phyloP scores from a whole-genome alignment of 805 yeast species.

The Candida boleticola region DNA sequence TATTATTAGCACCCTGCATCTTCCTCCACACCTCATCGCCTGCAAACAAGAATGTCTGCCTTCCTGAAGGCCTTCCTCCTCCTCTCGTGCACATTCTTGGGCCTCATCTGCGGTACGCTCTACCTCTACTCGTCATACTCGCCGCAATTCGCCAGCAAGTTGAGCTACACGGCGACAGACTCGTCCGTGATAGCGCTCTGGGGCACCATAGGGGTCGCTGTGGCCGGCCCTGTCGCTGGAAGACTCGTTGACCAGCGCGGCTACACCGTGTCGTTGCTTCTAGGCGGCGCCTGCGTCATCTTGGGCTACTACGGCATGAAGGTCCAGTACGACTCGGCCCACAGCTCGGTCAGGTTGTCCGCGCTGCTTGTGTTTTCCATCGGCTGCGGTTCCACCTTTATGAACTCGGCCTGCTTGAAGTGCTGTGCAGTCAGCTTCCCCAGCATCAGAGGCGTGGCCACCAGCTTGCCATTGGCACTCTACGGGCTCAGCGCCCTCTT shows the following conservation, averaged over 20 bases:
- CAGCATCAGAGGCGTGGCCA: conserved; percentile 65
- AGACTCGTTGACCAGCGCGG: conserved; percentile 61
- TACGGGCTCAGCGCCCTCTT: conserved; percentile 74
- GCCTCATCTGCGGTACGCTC: conserved; percentile 68
- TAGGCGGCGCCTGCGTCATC: conserved; percentile 50
- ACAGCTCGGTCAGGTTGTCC: conserved; percentile 40
- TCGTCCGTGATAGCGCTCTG: conserved; percentile 62
- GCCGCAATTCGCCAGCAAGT: conserved; percentile 65
- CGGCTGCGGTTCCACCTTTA: conserved; percentile 70
- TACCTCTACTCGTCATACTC: conserved; percentile 76
- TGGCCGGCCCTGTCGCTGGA: conserved; percentile 70
- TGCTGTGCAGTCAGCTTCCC: conserved; percentile 75
- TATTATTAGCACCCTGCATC: too few species aligned
- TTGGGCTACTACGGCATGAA: conserved; percentile 58
- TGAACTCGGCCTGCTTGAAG: conserved; percentile 64
- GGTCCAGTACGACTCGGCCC: conserved; percentile 43
- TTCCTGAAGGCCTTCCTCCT: conserved; percentile 22
- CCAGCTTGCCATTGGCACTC: conserved; percentile 70
- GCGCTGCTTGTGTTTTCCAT: conserved; percentile 49
- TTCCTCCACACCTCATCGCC: too few species aligned
- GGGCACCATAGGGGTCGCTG: conserved; percentile 65
- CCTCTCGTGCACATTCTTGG: conserved; percentile 37
- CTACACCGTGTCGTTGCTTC: conserved; percentile 48
- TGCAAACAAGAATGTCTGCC: conserved; percentile 11
- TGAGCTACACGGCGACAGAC: conserved; percentile 59